A percentile compares a stretch with the other conserved stretches of the same genome.
These are phyloP conservation scores for Ramaria sp. DNA, from an alignment of 768 basidiomycete species.

Conservation along the genomic window DNA sequence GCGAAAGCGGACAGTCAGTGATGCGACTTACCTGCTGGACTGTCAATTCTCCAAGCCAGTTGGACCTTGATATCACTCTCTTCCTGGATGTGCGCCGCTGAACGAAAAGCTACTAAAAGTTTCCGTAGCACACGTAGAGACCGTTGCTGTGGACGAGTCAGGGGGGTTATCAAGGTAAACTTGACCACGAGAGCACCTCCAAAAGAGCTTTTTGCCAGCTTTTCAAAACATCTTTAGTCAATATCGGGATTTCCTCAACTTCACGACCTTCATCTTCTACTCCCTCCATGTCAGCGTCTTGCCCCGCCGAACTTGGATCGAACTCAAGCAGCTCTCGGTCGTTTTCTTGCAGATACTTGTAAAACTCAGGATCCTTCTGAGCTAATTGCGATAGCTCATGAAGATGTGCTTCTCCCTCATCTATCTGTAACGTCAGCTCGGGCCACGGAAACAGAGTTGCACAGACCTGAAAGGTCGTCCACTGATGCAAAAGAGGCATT, in stretches of 20 bases:
- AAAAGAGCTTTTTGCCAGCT: constrained; percentile 86
- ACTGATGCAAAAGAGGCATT: constrained; percentile 65
- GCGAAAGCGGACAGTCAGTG: background rate
- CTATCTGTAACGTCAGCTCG: constrained; percentile 24
- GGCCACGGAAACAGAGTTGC: background rate
- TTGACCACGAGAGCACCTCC: constrained; percentile 40
- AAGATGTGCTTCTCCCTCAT: constrained; percentile 66
- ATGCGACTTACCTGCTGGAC: constrained; percentile 38
- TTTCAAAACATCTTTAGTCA: constrained; percentile 61
- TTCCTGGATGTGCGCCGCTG: constrained; percentile 84
- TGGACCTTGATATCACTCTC: constrained; percentile 46
- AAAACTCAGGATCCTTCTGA: constrained; percentile 98
- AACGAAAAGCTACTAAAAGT: constrained; percentile 81
- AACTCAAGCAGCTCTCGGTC: constrained; percentile 88
- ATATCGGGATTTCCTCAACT: constrained; percentile 33
- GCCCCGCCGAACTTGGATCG: constrained; percentile 32
- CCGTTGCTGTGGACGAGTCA: constrained; percentile 44
- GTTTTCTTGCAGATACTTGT: constrained; percentile 94
- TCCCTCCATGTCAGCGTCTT: constrained; percentile 33
- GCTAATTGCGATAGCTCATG: constrained; percentile 79
- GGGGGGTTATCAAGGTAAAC: constrained; percentile 3
- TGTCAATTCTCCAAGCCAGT: constrained; percentile 82
- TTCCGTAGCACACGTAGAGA: constrained; percentile 79
- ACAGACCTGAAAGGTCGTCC: constrained; percentile 62
- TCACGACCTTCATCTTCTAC: constrained; percentile 34